A percentile compares a stretch with the other conserved stretches of the same genome.
These are phyloP conservation scores for Bipolaris gigantea DNA, from an alignment of 2,329 filamentous ascomycete species.

Conservation along the genomic window DNA sequence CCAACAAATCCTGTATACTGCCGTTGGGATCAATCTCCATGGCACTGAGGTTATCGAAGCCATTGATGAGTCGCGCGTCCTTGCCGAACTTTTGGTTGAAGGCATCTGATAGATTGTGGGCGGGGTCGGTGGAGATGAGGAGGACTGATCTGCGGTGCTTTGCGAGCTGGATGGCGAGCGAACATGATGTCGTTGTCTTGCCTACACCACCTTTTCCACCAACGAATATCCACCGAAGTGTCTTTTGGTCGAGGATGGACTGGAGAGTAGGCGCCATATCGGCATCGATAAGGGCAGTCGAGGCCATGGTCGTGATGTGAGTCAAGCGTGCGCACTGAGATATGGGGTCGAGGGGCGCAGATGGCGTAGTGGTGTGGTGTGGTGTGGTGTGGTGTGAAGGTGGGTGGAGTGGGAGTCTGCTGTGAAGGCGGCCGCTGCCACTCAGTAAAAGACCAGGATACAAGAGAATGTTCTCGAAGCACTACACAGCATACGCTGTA, in stretches of 20 bases:
- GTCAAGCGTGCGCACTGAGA: not conserved
- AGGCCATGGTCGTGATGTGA: conserved; percentile 37
- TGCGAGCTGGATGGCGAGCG: conserved; percentile 94
- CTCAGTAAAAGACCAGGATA: not conserved
- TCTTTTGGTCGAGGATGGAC: conserved; percentile 91
- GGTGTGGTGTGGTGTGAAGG: not conserved
- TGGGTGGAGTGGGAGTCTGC: not conserved
- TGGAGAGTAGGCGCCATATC: conserved; percentile 92
- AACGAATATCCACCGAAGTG: conserved; percentile 97
- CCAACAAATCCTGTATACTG: conserved; percentile 92
- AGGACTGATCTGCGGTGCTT: conserved; percentile 93
- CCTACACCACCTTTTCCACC: conserved; percentile 97
- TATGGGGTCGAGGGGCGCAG: not conserved
- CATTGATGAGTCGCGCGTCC: conserved; percentile 88
- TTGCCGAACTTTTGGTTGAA: conserved; percentile 99
- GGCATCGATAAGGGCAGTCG: conserved; percentile 52
- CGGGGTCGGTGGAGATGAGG: conserved; percentile 96
- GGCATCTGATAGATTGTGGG: conserved; percentile 96
- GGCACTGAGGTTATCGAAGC: conserved; percentile 89
- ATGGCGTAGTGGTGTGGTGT: not conserved
- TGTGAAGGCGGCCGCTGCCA: not conserved
- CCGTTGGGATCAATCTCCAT: conserved; percentile 99
- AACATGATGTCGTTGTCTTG: conserved; percentile 99
- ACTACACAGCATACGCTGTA: conserved; percentile 1
- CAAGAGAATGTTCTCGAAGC: conserved; percentile 21